Evolutionary conservation across 768 basidiomycete genomes (phyloP), one percentile per base, ranked within the genome.

Genomic region (Strobilomyces dryophilus): DNA sequence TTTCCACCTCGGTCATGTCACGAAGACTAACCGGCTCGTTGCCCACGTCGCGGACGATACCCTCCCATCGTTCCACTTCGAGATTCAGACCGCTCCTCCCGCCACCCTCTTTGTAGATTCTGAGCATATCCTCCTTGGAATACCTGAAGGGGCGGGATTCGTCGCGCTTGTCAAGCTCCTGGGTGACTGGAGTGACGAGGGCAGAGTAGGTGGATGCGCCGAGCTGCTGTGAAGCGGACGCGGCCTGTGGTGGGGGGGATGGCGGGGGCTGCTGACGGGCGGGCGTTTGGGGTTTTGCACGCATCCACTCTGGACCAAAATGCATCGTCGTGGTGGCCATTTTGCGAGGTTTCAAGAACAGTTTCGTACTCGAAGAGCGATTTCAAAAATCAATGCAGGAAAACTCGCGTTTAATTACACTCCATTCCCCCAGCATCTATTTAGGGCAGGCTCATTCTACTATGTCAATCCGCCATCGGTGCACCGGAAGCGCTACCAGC

Each of bases 261-360:
- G 87, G 77, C 46, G 81, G 79, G 47, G 68, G 76, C 57, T 77
- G 83, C 40, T 76, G 71, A 64, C 78, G 82, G 56, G 77, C 65
- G 42, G 78, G 68, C 43, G 77, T 70, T 52, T 82, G 80, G 56
- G 80, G 81, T 74, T 91, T 91, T 60, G 84, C 80, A 63, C 90
- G 83, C 90, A 92, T 92, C 90, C 90, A 92, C 73, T 92, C 90
- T 44, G 90, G 90, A 64, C 89, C 90, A 76, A 92, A 92, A 69
- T 92, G 90, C 83, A 92, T 87, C 11, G 88, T 85, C 26, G 79
- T 77, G 57, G 87, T 66, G 43, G 78, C 67, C 78, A 79, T 79
- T 74, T 71, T 74, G 64, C 47, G 29, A 11, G 43, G 34, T 52
- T 58, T 49, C 55, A 53, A 27, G 24, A 34, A 43, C 17, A 17